Base-by-base conservation (phyloP, 148 eudicot genomes). In the Agrostemma githago region DNA sequence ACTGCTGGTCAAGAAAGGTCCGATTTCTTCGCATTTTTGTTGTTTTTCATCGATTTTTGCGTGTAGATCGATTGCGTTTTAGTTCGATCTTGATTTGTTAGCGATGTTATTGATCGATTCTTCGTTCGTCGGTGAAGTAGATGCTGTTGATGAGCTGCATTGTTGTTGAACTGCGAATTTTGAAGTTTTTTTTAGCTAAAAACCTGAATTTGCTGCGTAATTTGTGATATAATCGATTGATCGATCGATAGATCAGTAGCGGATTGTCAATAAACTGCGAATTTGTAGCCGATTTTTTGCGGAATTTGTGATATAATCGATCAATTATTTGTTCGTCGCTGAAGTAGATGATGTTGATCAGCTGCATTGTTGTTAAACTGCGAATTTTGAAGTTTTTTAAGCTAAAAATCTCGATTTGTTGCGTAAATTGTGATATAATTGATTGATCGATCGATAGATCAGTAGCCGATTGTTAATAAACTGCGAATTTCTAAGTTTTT, bases 1-100 rank as follows among this genome's bases (percentile, higher is more conserved):
- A 88, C 91, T 61, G 91, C 91, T 12, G 91, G 91, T 58, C 91
- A 88, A 73, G 91, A 88, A 62, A 74, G 91, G 88, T 85, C 14
- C 62, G 0, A 34, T 51, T 43, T 54, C 4, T 5, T 38, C 38
- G 42, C 12, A 58, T 16, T 16, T 6, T 6, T 26, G 38, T 8
- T 19, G 46, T 69, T 69, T 21, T 11, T 5, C 5, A 20, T 16
- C 14, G 34, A 19, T 69, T 51, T 51, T 69, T 46, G 10, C 21
- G 7, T 51, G 6, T 20, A 17, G 10, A 48, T 8, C 34, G 2
- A 12, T 26, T 56, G 21, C 56, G 16, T 71, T 38, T 54, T 61
- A 38, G 0, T 2, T 48, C 54, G 14, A 51, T 11, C 16, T 10
- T 0, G 56, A 51, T 51, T 51, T 51, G 3, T 51, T 51, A 51